Base-by-base conservation (phyloP, 495 filamentous ascomycete species). In the Evernia prunastri region DNA sequence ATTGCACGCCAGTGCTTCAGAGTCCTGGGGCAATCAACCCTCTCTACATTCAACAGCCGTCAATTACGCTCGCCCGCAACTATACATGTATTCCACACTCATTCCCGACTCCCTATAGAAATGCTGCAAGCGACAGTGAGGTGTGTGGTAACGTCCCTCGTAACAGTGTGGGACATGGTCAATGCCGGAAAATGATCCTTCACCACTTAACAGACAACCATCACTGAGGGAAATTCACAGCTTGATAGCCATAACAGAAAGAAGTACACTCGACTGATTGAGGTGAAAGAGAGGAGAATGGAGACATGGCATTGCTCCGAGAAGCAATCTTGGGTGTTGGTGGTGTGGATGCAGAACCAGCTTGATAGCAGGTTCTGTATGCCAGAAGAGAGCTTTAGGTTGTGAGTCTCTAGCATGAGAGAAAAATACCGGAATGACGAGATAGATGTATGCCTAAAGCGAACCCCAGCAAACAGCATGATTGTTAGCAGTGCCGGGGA, bases 381-480 rank as follows among this genome's bases (percentile, higher is more conserved):
- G 8, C 3, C 1, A 47, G 43, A 2, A 47, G 43, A 47, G 9
- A 49, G 45, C 23, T 25, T 13, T 13, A 49, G 23, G 27, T 27
- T 0, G 9, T 25, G 6, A 49, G 7, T 17, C 40, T 42, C 40
- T 18, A 42, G 40, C 40, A 42, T 3, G 20, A 42, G 8, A 17
- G 40, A 42, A 17, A 42, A 49, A 49, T n/a, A 25, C 10, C 45
- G 27, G 45, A 25, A 27, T 2, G n/a, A 27, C 17, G 47, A 49
- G 15, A 13, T 12, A 23, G 25, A 8, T 61, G 43, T 61, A 35
- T 23, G 43, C 59, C 43, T 61, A 53, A 61, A 61, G 59, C 43
- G 59, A 61, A 61, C 59, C 59, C 59, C 59, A 61, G 35, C 59
- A 23, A 37, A 31, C 20, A 23, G 35, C 29, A 61, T 23, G 12